These are phyloP conservation scores for Cordyceps fumosorosea DNA, from an alignment of 2,329 filamentous ascomycete species.

Conservation along the genomic window DNA sequence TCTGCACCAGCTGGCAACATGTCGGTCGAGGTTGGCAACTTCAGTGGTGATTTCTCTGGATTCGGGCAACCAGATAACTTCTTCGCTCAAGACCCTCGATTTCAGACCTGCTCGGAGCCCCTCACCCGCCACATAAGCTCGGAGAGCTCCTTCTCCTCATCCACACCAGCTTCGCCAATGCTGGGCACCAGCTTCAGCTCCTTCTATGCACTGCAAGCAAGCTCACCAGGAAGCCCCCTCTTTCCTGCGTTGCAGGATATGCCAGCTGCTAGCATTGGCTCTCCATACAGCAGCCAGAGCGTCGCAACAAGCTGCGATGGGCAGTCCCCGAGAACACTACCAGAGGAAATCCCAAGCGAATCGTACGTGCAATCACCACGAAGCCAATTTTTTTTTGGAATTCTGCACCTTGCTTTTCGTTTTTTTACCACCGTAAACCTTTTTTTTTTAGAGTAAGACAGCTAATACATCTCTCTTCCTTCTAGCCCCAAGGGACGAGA, in stretches of 20 bases:
- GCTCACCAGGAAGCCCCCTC: constrained; percentile 11
- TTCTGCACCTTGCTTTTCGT: neutral
- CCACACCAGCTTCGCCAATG: constrained; percentile 23
- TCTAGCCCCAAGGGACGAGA: constrained; percentile 20
- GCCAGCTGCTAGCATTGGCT: constrained; percentile 9
- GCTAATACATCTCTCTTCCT: constrained; percentile 8
- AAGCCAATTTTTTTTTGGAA: neutral
- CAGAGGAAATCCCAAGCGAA: constrained; percentile 12
- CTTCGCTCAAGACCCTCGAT: constrained; percentile 1
- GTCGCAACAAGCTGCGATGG: constrained; percentile 15
- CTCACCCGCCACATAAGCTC: constrained; percentile 25
- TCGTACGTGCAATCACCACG: constrained; percentile 10
- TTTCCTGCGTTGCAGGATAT: constrained; percentile 11
- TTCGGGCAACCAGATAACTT: neutral
- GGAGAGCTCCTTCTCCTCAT: constrained; percentile 22
- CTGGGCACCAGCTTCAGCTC: constrained; percentile 11
- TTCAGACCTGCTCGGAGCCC: constrained; percentile 15
- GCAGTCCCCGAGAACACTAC: constrained; percentile 14
- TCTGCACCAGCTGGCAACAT: constrained; percentile 8
- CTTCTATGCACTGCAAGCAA: constrained; percentile 17
- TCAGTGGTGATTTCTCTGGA: neutral
- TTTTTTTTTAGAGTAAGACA: constrained; percentile 3
- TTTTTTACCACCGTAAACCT: neutral
- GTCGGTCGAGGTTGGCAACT: neutral
- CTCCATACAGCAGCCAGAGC: constrained; percentile 17